Evolutionary conservation across 768 basidiomycete species (phyloP).

Genomic region (Termitomyces sp.): DNA sequence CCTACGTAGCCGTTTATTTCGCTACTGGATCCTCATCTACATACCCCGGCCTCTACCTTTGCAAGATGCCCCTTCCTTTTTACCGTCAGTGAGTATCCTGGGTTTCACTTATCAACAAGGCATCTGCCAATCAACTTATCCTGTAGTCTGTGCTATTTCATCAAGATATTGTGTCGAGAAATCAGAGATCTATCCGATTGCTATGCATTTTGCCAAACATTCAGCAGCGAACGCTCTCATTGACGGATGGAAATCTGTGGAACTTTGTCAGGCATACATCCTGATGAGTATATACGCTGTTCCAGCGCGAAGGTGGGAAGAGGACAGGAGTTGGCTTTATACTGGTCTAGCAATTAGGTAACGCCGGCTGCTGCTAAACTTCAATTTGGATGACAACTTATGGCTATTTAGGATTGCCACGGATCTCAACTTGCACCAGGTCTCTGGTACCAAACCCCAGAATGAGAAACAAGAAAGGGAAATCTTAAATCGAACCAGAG

Average conservation of each 20-base stretch:
- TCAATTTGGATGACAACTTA: not conserved
- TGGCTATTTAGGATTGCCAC: slow-evolving; percentile 65
- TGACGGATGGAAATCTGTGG: slow-evolving; percentile 80
- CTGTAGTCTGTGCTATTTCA: slow-evolving; percentile 76
- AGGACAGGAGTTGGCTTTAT: slow-evolving; percentile 87
- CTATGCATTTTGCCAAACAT: slow-evolving; percentile 86
- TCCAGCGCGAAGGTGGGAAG: slow-evolving; percentile 81
- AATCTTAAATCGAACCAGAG: slow-evolving; percentile 76
- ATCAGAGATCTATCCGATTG: slow-evolving; percentile 80
- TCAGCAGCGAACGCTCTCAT: slow-evolving; percentile 77
- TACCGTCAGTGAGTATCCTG: slow-evolving; percentile 62
- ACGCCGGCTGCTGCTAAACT: slow-evolving; percentile 3
- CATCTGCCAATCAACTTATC: not conserved
- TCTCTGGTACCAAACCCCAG: slow-evolving; percentile 51
- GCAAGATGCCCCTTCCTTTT: slow-evolving; percentile 87
- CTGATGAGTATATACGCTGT: slow-evolving; percentile 80
- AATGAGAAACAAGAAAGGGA: slow-evolving; percentile 78
- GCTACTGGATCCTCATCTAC: slow-evolving; percentile 74
- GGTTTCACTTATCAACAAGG: not conserved
- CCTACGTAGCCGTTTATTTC: slow-evolving; percentile 56
- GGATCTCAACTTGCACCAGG: slow-evolving; percentile 80
- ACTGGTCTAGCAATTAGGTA: slow-evolving; percentile 82
- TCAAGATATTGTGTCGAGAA: slow-evolving; percentile 76
- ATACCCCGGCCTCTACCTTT: slow-evolving; percentile 75
- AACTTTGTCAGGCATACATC: slow-evolving; percentile 88